Conservation (phyloP, 345 rosid species). For the Mercurialis annua region DNA sequence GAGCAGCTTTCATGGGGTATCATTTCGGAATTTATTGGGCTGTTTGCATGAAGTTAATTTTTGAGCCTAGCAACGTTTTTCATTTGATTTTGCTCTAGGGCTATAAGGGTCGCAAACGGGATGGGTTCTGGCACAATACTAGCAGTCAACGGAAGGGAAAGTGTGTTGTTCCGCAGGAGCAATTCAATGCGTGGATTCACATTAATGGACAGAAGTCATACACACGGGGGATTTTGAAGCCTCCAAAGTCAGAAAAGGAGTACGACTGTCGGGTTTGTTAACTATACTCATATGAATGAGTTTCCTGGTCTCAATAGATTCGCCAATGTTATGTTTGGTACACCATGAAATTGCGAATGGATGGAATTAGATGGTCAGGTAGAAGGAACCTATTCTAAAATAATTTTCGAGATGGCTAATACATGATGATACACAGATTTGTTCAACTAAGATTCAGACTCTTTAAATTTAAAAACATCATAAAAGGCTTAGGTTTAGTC, state of each 20-base stretch:
- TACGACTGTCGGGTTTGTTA: conserved; percentile 43
- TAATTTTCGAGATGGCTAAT: too few species aligned
- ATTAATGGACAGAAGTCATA: conserved; percentile 48
- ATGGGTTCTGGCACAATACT: conserved; percentile 39
- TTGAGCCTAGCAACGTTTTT: background rate
- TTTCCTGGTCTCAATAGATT: background rate
- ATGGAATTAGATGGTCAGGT: too few species aligned
- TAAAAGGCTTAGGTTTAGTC: too few species aligned
- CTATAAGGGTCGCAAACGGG: conserved; percentile 49
- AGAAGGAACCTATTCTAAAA: too few species aligned
- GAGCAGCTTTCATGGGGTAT: background rate
- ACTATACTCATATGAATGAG: background rate
- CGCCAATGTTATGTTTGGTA: background rate
- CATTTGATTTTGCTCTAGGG: conserved; percentile 26
- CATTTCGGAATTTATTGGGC: too few species aligned
- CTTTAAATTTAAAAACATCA: too few species aligned
- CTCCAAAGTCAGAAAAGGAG: conserved; percentile 32
- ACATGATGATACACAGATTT: too few species aligned
- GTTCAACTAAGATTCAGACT: too few species aligned
- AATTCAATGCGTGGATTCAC: conserved; percentile 58
- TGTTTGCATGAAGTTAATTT: background rate
- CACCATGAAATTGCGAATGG: background rate
- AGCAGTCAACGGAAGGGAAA: conserved; percentile 31
- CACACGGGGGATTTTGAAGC: conserved; percentile 29
- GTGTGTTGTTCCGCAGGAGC: conserved; percentile 50